phyloP scores from a whole-genome alignment of 1,284 basidiomycete species.

The Rhodotorula sp. region DNA sequence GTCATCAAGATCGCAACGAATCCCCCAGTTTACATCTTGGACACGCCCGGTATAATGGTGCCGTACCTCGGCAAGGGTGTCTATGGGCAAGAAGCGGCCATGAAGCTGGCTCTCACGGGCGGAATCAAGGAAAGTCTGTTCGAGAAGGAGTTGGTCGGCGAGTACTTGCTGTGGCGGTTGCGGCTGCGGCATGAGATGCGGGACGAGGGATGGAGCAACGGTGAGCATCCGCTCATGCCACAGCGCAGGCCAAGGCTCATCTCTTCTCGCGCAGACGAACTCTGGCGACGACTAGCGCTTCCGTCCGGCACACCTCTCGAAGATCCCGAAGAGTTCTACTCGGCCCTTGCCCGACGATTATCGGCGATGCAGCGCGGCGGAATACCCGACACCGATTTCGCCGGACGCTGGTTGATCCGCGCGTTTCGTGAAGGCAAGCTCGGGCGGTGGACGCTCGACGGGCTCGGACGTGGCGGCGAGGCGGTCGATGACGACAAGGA shows the following conservation, averaged over 20 bases:
- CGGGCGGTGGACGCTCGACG: slow-evolving; percentile 55
- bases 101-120: slow-evolving; percentile 89
- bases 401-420: slow-evolving; percentile 73
- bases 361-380: slow-evolving; percentile 79
- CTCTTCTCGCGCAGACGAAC: slow-evolving; percentile 24
- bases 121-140: slow-evolving; percentile 94
- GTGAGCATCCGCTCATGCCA: slow-evolving; percentile 54
- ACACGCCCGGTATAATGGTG: slow-evolving; percentile 95
- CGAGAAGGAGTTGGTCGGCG: slow-evolving; percentile 75
- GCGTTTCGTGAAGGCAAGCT: slow-evolving; percentile 75
- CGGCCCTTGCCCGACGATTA: slow-evolving; percentile 66
- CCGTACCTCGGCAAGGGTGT: slow-evolving; percentile 87
- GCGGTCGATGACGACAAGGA: slow-evolving; percentile 31
- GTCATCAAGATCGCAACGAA: slow-evolving; percentile 74
- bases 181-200: slow-evolving; percentile 64
- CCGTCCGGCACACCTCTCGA: slow-evolving; percentile 56
- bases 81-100: slow-evolving; percentile 79
- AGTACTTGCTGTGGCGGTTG: slow-evolving; percentile 84
- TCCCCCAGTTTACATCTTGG: slow-evolving; percentile 87
- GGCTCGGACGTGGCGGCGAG: slow-evolving; percentile 54
- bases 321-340: slow-evolving; percentile 65
- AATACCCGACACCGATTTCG: slow-evolving; percentile 64
- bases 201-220: slow-evolving; percentile 50
- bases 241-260: background rate
- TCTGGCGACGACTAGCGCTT: slow-evolving; percentile 36